Evolutionary conservation across 192 early-diverging fungal genomes (phyloP).

Genomic region (Globomyces pollinis-pini): DNA sequence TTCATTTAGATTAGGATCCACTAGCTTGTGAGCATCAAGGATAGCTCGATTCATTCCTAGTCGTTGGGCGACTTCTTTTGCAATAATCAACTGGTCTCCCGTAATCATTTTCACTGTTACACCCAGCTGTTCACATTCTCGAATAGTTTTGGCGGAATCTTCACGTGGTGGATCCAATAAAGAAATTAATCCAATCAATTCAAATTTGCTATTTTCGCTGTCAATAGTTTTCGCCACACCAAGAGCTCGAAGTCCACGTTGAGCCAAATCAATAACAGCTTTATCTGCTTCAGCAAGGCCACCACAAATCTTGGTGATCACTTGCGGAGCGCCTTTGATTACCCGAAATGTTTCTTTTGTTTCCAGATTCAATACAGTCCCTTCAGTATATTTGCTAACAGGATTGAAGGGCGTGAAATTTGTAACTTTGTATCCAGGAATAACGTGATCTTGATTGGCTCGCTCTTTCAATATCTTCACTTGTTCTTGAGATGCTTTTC

Average conservation of each 20-base stretch:
- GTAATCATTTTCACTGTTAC: constrained; percentile 91
- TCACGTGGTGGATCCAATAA: constrained; percentile 84
- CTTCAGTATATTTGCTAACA: constrained; percentile 83
- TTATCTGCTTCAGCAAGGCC: constrained; percentile 69
- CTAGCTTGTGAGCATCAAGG: constrained; percentile 77
- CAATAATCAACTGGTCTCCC: constrained; percentile 83
- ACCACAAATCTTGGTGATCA: constrained; percentile 65
- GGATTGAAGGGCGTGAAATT: constrained; percentile 93
- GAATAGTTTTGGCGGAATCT: constrained; percentile 81
- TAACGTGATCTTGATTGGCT: constrained; percentile 51
- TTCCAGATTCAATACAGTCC: constrained; percentile 67
- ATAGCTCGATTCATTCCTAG: constrained; percentile 90
- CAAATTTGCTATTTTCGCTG: constrained; percentile 56
- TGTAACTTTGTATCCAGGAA: constrained; percentile 92
- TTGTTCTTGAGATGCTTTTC: constrained; percentile 65
- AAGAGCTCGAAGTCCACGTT: constrained; percentile 84
- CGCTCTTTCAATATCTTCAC: constrained; percentile 61
- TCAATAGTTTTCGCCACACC: constrained; percentile 80
- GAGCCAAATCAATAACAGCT: constrained; percentile 78
- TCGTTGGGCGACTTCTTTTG: constrained; percentile 82
- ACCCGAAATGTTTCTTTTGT: constrained; percentile 72
- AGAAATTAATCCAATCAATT: constrained; percentile 86
- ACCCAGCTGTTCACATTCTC: constrained; percentile 75
- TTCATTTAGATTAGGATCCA: constrained; percentile 62
- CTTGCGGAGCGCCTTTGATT: constrained; percentile 93